These are phyloP conservation scores for Fagopyrum esculentum DNA, from an alignment of 148 eudicot genomes.

Conservation along the genomic window DNA sequence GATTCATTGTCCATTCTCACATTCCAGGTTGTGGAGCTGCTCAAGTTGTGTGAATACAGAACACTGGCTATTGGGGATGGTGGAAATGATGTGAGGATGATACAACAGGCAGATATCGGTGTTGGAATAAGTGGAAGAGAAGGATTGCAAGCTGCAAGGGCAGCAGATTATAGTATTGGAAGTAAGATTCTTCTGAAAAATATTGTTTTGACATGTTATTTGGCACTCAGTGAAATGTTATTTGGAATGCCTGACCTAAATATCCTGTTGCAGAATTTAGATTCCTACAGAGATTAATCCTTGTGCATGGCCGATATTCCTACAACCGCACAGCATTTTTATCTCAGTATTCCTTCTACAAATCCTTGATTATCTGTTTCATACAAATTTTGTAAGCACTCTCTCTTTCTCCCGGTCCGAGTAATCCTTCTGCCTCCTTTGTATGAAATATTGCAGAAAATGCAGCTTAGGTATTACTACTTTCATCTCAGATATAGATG, in stretches of 20 bases:
- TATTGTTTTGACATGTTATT: background rate
- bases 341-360: slow-evolving; percentile 95
- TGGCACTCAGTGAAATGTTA: background rate
- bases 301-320: slow-evolving; percentile 97
- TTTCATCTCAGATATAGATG: background rate
- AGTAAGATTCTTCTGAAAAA: slow-evolving; percentile 39
- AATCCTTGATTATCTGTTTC: slow-evolving; percentile 86
- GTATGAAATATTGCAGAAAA: background rate
- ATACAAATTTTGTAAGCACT: slow-evolving; percentile 88
- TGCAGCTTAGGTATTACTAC: background rate
- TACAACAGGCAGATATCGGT: slow-evolving; percentile 99
- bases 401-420: slow-evolving; percentile 3
- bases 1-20: background rate
- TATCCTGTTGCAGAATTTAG: slow-evolving; percentile 69
- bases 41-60: slow-evolving; percentile 86
- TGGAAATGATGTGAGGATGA: slow-evolving; percentile 99
- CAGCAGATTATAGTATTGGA: slow-evolving; percentile 99
- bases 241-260: background rate
- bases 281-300: slow-evolving; percentile 84
- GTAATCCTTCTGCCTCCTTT: background rate
- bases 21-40: slow-evolving; percentile 80
- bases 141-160: slow-evolving; percentile 98
- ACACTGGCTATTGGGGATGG: slow-evolving; percentile 99
- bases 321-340: slow-evolving; percentile 95
- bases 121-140: slow-evolving; percentile 99